These are phyloP conservation scores for Leishmania gerbilli DNA, from an alignment of 208 protist species.

Conservation along the genomic window DNA sequence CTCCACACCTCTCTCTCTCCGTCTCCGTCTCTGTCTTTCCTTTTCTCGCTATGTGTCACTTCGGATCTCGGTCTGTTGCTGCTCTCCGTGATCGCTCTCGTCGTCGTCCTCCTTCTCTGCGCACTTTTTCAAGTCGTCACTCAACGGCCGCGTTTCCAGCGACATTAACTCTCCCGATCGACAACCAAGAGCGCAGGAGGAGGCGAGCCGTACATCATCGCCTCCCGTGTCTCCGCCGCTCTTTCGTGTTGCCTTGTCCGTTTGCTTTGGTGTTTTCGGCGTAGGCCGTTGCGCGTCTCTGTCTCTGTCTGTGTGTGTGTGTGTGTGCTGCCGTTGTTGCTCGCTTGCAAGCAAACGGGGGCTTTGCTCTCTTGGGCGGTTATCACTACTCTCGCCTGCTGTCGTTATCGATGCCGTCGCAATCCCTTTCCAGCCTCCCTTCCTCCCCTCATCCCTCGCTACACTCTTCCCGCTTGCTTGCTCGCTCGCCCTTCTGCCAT, in stretches of 20 bases:
- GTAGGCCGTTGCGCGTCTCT: no score
- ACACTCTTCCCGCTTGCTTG: neutral
- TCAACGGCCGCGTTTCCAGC: neutral
- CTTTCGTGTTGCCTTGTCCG: no score
- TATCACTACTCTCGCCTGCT: neutral
- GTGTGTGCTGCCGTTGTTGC: neutral
- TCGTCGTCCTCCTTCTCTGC: neutral
- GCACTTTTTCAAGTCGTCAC: neutral
- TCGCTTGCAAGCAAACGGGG: neutral
- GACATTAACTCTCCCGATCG: neutral
- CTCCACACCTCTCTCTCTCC: conserved; percentile 1
- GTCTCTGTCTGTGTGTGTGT: neutral
- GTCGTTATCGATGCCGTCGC: neutral
- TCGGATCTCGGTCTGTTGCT: neutral
- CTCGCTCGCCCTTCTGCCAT: neutral
- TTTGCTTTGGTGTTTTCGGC: no score
- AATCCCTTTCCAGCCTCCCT: neutral
- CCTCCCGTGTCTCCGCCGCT: no score
- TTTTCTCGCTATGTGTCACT: neutral
- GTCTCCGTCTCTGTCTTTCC: conserved; percentile 1
- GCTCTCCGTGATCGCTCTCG: neutral
- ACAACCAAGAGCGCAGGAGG: no score
- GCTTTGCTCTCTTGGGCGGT: neutral
- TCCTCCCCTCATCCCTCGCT: neutral
- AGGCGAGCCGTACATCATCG: no score